Evolutionary conservation across 2,329 filamentous ascomycete genomes (phyloP), one percentile per base, ranked within the genome.

Genomic region (Aureobasidium sp.): DNA sequence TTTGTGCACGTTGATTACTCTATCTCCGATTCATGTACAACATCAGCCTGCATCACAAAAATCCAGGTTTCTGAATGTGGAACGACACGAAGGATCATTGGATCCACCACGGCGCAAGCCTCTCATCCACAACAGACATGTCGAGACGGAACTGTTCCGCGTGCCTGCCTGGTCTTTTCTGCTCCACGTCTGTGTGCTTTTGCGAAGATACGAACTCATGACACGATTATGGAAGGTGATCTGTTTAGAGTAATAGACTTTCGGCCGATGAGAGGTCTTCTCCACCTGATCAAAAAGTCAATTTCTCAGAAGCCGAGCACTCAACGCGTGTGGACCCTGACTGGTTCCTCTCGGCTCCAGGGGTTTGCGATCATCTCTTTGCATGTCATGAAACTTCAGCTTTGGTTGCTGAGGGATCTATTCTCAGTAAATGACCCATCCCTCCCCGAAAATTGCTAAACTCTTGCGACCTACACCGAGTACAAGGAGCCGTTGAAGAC

Each of bases 191-290:
- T 55, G n/a, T 14, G 49, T 55, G 37, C 41, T 41, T 12, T 53
- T 29, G 31, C 31, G 31, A 34, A 34, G 31, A 34, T 34, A 20
- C n/a, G 20, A 15, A 39, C 5, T 27, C n/a, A 34, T 29, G 25
- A 15, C 39, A 34, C 17, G 39, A 41, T 5, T 29, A 7, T 25
- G 29, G 17, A n/a, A 45, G 17, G 42, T 48, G 41, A 42, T 58
- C 36, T 14, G 44, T 39, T 39, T 58, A 58, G 44, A 58, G 55
- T 58, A 58, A 58, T 58, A 47, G 20, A 58, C 42, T 58, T 58
- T 29, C 5, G 2, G 44, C 55, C 42, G 55, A 20, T 29, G 15
- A 37, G 12, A 36, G 31, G 22, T 22, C 29, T 25, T 36, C 53
- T 41, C 53, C 53, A 29, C 53, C 29, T 34, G 3, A 25, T 25